Conservation (phyloP, 331 rosid genomes). For the Pyrus hybrid region DNA sequence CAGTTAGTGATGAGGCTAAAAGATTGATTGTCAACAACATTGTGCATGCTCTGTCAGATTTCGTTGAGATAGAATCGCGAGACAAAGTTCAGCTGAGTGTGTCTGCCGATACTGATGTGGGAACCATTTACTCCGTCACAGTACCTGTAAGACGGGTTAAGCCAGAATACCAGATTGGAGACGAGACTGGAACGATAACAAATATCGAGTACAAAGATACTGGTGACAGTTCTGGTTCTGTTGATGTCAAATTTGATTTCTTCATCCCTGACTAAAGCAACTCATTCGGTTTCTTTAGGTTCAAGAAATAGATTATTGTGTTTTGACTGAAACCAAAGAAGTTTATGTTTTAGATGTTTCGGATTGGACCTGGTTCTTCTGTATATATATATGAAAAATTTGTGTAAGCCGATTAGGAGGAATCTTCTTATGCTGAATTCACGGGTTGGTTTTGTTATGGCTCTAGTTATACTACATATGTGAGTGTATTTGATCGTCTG, state of each 20-base stretch:
- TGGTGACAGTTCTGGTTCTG: slow-evolving; percentile 67
- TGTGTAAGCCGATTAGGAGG: background rate
- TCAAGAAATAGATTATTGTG: background rate
- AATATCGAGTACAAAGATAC: slow-evolving; percentile 84
- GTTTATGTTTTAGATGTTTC: background rate
- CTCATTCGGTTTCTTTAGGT: background rate
- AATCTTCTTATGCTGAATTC: background rate
- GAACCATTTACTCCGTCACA: slow-evolving; percentile 88
- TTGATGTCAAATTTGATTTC: slow-evolving; percentile 54
- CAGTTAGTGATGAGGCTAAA: slow-evolving; percentile 88
- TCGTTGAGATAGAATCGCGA: slow-evolving; percentile 88
- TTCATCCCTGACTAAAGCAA: slow-evolving; percentile 37
- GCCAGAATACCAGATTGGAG: slow-evolving; percentile 72
- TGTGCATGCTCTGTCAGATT: slow-evolving; percentile 77
- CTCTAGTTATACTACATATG: background rate
- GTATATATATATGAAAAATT: slow-evolving; percentile 19
- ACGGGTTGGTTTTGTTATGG: background rate
- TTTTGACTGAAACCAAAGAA: background rate
- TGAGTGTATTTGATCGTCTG: background rate
- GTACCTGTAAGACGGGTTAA: slow-evolving; percentile 94
- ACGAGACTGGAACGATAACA: slow-evolving; percentile 67
- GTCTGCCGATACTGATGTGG: slow-evolving; percentile 79
- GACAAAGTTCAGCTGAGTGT: slow-evolving; percentile 92
- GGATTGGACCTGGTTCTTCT: background rate
- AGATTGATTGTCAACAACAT: slow-evolving; percentile 70